Evolutionary conservation across 2,329 filamentous ascomycete species (phyloP).

Genomic region (Bipolaris oryzae): DNA sequence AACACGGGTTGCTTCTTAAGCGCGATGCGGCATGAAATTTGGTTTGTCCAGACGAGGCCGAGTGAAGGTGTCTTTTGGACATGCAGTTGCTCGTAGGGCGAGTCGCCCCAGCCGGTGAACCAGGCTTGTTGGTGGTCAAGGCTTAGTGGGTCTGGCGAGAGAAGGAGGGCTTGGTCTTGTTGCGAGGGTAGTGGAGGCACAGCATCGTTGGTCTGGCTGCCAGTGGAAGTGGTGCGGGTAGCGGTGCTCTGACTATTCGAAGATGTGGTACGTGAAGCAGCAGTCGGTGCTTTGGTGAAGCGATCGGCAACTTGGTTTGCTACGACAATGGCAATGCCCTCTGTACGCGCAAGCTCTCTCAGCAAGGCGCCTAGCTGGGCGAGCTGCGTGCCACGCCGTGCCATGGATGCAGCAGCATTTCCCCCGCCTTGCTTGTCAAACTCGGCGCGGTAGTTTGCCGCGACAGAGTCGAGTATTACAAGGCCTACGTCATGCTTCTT

Average conservation of each 20-base stretch:
- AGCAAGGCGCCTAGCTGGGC: slow-evolving; percentile 77
- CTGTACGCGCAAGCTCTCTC: slow-evolving; percentile 72
- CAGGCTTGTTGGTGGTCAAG: slow-evolving; percentile 91
- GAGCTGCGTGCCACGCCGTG: slow-evolving; percentile 76
- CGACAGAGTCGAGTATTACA: slow-evolving; percentile 86
- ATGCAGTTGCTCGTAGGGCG: slow-evolving; percentile 38
- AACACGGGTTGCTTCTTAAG: slow-evolving; percentile 72
- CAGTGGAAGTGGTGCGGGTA: slow-evolving; percentile 21
- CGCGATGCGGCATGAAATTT: slow-evolving; percentile 81
- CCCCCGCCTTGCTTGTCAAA: slow-evolving; percentile 65
- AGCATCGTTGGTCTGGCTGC: slow-evolving; percentile 30
- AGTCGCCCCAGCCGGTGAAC: slow-evolving; percentile 93
- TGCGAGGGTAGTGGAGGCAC: slow-evolving; percentile 22
- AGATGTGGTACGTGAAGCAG: slow-evolving; percentile 32
- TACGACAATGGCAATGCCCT: slow-evolving; percentile 84
- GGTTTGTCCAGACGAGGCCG: slow-evolving; percentile 88
- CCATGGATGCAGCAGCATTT: slow-evolving; percentile 60
- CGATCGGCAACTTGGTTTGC: slow-evolving; percentile 96
- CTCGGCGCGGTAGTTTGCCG: slow-evolving; percentile 94
- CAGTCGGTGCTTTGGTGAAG: slow-evolving; percentile 57
- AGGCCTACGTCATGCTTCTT: slow-evolving; percentile 77
- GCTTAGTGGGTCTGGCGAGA: slow-evolving; percentile 64
- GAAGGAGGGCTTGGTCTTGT: slow-evolving; percentile 34
- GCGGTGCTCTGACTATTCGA: slow-evolving; percentile 1
- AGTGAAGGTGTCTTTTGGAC: slow-evolving; percentile 80